Conservation (phyloP, 352 stramenopile genomes). For the Phytopythium sindhum region DNA sequence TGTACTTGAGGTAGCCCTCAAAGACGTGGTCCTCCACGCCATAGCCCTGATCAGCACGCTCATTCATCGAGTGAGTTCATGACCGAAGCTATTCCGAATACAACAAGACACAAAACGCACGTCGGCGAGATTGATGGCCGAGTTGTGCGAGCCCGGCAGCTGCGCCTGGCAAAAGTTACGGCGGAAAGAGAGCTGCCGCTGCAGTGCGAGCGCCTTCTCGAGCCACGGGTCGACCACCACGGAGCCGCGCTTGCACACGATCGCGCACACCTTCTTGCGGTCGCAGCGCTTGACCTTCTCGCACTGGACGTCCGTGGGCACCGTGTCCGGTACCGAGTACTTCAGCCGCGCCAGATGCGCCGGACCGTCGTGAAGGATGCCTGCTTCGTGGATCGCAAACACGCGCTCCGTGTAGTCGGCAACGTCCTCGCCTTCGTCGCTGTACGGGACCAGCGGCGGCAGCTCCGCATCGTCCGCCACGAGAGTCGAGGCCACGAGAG, state of each 20-base stretch:
- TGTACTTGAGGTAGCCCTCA: conserved; percentile 52
- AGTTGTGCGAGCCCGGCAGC: conserved; percentile 60
- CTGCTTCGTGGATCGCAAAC: conserved; percentile 5
- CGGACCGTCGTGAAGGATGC: conserved; percentile 11
- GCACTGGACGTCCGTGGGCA: conserved; percentile 50
- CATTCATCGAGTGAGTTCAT: no score
- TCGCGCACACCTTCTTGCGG: conserved; percentile 42
- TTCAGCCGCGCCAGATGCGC: conserved; percentile 35
- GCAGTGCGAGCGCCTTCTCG: conserved; percentile 26
- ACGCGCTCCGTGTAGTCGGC: not conserved
- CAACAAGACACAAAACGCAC: conserved; percentile 10
- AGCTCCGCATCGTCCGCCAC: not conserved
- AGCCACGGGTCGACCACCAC: conserved; percentile 42
- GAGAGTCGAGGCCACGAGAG: not conserved
- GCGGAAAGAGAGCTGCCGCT: conserved; percentile 44
- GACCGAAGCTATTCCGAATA: no score
- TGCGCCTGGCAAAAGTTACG: conserved; percentile 54
- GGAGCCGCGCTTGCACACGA: conserved; percentile 48
- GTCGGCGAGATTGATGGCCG: conserved; percentile 51
- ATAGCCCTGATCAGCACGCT: conserved; percentile 34
- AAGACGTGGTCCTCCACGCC: conserved; percentile 67
- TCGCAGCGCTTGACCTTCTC: conserved; percentile 50
- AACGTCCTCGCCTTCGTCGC: not conserved
- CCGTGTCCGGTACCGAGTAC: conserved; percentile 52
- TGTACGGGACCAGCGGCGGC: not conserved